Evolutionary conservation across 148 eudicot species (phyloP).

Genomic region (Selenicereus undatus): DNA sequence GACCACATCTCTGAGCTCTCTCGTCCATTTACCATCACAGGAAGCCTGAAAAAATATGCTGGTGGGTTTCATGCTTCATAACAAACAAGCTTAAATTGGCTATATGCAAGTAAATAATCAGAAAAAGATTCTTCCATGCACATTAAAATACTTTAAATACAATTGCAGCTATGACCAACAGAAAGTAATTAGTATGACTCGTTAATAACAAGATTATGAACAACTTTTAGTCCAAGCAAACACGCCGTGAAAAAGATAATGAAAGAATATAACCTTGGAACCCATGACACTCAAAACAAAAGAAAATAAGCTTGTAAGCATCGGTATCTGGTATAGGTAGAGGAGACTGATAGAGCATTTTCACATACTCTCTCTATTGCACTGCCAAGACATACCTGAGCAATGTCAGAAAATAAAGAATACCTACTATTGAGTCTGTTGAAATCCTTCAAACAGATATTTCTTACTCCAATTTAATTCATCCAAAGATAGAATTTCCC

Average conservation of each 20-base stretch:
- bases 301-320: not conserved
- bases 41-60: not conserved
- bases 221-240: no score
- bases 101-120: not conserved
- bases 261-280: no score
- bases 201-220: no score
- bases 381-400: not conserved
- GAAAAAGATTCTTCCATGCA: no score
- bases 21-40: not conserved
- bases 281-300: not conserved
- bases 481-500: not conserved
- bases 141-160: no score
- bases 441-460: not conserved
- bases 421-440: not conserved
- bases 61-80: not conserved
- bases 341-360: not conserved
- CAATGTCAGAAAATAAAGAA: not conserved
- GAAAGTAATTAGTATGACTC: no score
- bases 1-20: not conserved
- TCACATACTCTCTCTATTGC: not conserved
- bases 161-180: no score
- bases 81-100: not conserved
- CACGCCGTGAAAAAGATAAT: no score
- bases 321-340: not conserved
- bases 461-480: not conserved